Conservation (phyloP, 331 rosid genomes). For the Telfairia occidentalis region DNA sequence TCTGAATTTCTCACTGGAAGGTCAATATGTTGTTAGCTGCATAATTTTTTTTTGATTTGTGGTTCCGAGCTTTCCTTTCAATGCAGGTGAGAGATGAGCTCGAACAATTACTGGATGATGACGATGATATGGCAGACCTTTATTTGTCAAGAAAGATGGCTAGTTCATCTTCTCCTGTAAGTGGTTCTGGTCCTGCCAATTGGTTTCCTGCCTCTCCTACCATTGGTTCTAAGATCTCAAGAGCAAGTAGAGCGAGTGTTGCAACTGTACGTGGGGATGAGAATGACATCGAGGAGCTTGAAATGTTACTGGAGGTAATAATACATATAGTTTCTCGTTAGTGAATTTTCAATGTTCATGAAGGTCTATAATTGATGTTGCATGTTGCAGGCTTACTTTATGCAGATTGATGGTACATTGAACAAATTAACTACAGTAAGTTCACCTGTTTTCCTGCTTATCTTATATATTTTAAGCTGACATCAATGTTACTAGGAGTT, state of each 20-base stretch:
- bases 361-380: not conserved
- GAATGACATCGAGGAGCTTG: conserved; percentile 77
- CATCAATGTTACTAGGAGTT: not conserved
- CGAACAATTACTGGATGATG: conserved; percentile 81
- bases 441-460: not conserved
- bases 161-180: conserved; percentile 49
- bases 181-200: conserved; percentile 46
- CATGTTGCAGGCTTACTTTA: conserved; percentile 69
- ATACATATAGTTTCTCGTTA: conserved; percentile 7
- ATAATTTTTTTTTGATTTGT: not conserved
- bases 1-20: not conserved
- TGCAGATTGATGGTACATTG: conserved; percentile 78
- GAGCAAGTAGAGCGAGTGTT: conserved; percentile 68
- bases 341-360: conserved; percentile 14
- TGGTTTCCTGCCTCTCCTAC: conserved; percentile 52
- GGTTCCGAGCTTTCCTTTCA: not conserved
- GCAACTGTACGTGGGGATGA: conserved; percentile 49
- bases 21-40: not conserved
- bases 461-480: not conserved
- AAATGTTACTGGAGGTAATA: conserved; percentile 81
- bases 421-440: conserved; percentile 63
- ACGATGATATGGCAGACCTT: conserved; percentile 89
- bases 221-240: conserved; percentile 61
- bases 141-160: conserved; percentile 74
- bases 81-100: conserved; percentile 75